These are phyloP conservation scores for Avena eriantha DNA, from an alignment of 176 grass and related monocot genomes.

Conservation along the genomic window DNA sequence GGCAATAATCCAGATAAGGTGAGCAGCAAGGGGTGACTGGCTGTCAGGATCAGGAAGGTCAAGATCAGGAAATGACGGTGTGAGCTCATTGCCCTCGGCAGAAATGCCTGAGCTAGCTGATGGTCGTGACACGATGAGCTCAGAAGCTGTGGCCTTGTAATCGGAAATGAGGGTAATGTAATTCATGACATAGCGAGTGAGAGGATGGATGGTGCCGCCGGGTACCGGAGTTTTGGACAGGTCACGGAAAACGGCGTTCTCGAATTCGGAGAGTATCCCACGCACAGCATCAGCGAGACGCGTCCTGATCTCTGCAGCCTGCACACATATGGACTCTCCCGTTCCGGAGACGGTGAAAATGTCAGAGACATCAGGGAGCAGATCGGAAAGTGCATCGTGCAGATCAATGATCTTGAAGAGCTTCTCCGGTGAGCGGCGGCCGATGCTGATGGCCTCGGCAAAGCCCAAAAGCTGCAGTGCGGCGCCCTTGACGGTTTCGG, in stretches of 20 bases:
- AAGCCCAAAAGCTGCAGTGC: conserved; percentile 91
- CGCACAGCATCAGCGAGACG: conserved; percentile 81
- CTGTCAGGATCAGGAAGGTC: conserved; percentile 75
- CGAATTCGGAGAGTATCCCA: conserved; percentile 90
- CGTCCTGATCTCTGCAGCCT: conserved; percentile 70
- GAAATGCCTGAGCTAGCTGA: conserved; percentile 50
- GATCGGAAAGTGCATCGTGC: conserved; percentile 73
- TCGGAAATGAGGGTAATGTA: conserved; percentile 85
- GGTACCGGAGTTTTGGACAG: conserved; percentile 76
- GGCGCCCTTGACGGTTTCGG: conserved; percentile 81
- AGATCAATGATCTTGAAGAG: conserved; percentile 97
- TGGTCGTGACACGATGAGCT: conserved; percentile 71
- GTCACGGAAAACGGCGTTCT: conserved; percentile 86
- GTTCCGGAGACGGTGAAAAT: conserved; percentile 74
- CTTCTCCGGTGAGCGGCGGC: conserved; percentile 86
- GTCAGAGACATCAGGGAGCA: conserved; percentile 77
- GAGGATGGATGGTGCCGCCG: conserved; percentile 83
- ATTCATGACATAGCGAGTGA: conserved; percentile 98
- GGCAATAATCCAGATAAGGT: conserved; percentile 86
- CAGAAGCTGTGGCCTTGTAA: conserved; percentile 74
- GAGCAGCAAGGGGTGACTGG: conserved; percentile 64
- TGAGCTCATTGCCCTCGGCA: conserved; percentile 41
- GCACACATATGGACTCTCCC: conserved; percentile 70
- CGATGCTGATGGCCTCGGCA: conserved; percentile 85
- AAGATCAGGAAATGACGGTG: conserved; percentile 53